Conservation (phyloP, 2,329 filamentous ascomycete species). For the Trichoderma atrobrunneum region DNA sequence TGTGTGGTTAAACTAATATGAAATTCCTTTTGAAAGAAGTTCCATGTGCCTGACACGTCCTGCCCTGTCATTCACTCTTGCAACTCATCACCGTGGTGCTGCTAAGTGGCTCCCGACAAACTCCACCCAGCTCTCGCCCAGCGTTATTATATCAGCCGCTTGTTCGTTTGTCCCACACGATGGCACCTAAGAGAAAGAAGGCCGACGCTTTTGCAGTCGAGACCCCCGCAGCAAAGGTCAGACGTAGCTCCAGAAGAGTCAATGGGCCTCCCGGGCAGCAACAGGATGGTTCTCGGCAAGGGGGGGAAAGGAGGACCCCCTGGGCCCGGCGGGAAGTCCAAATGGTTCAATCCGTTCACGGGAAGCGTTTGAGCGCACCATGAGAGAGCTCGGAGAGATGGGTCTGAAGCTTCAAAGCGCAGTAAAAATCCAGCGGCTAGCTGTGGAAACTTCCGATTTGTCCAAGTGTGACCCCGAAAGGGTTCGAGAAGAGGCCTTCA, state of each 20-base stretch:
- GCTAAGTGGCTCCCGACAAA: neutral
- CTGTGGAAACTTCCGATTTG: constrained; percentile 41
- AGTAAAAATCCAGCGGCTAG: constrained; percentile 46
- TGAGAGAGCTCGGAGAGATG: constrained; percentile 49
- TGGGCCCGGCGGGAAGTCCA: neutral
- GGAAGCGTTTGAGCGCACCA: constrained; percentile 38
- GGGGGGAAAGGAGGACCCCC: neutral
- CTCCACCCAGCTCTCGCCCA: neutral
- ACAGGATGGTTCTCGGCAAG: neutral
- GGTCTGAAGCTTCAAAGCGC: constrained; percentile 44
- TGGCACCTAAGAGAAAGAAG: constrained; percentile 42
- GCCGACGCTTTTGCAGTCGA: constrained; percentile 23
- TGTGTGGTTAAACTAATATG: neutral
- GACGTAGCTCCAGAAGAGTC: constrained; percentile 29
- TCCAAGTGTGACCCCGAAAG: constrained; percentile 12
- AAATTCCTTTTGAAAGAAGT: neutral
- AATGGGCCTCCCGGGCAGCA: constrained; percentile 21
- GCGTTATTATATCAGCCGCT: neutral
- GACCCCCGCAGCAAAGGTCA: constrained; percentile 24
- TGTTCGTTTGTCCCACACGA: constrained; percentile 22
- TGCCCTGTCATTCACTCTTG: neutral
- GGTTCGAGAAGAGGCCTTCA: constrained; percentile 7
- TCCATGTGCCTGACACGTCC: neutral
- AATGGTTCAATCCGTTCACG: neutral
- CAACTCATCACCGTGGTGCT: neutral